Evolutionary conservation across 306 rosid genomes (phyloP), one percentile per base, ranked within the genome.

Genomic region (Pterocarpus santalinus): DNA sequence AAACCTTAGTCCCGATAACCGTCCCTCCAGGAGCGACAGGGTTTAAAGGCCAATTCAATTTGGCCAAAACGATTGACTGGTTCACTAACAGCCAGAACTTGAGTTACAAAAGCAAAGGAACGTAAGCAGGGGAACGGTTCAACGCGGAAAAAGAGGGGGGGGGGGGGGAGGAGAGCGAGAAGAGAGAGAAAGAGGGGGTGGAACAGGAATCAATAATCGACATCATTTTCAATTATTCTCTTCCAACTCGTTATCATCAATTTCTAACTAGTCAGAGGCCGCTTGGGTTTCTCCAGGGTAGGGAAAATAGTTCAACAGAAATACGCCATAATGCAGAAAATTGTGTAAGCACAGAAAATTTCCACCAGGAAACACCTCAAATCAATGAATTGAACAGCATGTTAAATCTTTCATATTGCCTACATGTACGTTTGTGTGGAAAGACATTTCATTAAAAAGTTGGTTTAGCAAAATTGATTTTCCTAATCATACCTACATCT

Each of bases 361-460:
- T 57, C 28, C 57, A 30, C 57, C 43, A 30, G 65, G 51, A 17
- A 69, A 57, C 67, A 46, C 8, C 17, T 57, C 4, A 47, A 49
- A 62, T 86, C 76, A 79, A 76, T 69, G 44, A 86, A 79, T 79
- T 73, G 65, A 75, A 74, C 39, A 55, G 77, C 73, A 17, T 47
- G 51, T 65, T 75, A 64, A 67, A 82, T 53, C 63, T 46, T 73
- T 78, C 56, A 69, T 60, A 39, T 30, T 47, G 84, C 80, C 68
- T 47, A 75, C 33, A 9, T 60, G 13, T 7, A 49, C 72, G 66
- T 61, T 66, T 66, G 41, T 12, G 28, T 7, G 69, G 65, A 79
- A 70, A 44, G 30, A 58, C 43, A 65, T 76, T 76, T 76, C 78
- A 80, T 60, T 60, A 47, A 28, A 46, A 73, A 22, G 30, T 77